phyloP scores from a whole-genome alignment of 2,329 filamentous ascomycete genomes.

The Periconia sp. region DNA sequence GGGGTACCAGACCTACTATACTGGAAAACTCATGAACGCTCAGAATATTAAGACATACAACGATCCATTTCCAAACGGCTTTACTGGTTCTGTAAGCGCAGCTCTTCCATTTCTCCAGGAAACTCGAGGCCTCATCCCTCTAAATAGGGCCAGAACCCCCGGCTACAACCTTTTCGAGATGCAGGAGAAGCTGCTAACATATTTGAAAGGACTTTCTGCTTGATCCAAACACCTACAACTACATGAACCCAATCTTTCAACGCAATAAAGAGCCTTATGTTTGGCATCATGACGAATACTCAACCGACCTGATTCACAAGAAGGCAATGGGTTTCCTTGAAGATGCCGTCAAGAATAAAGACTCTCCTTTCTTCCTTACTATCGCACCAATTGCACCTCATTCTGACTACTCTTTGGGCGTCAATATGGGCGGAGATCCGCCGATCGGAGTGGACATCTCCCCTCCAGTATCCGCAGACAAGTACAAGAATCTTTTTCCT shows the following conservation, averaged over 20 bases:
- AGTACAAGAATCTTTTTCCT: slow-evolving; percentile 68
- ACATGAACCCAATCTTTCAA: slow-evolving; percentile 69
- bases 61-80: slow-evolving; percentile 63
- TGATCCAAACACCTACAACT: slow-evolving; percentile 72
- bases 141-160: no score
- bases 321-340: slow-evolving; percentile 67
- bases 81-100: slow-evolving; percentile 59
- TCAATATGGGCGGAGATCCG: slow-evolving; percentile 1
- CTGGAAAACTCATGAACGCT: slow-evolving; percentile 74
- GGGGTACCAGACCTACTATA: slow-evolving; percentile 75
- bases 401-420: slow-evolving; percentile 25
- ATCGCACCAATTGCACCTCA: slow-evolving; percentile 73
- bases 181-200: background rate
- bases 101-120: no score
- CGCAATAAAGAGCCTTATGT: slow-evolving; percentile 63
- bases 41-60: slow-evolving; percentile 68
- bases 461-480: slow-evolving; percentile 64
- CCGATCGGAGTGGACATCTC: slow-evolving; percentile 37
- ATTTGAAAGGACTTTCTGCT: slow-evolving; percentile 58
- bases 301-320: slow-evolving; percentile 64
- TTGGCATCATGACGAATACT: slow-evolving; percentile 62
- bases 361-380: slow-evolving; percentile 69
- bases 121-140: no score
- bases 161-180: background rate
- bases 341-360: slow-evolving; percentile 58